Base-by-base conservation (phyloP, 768 basidiomycete species). In the Trametes villosa region DNA sequence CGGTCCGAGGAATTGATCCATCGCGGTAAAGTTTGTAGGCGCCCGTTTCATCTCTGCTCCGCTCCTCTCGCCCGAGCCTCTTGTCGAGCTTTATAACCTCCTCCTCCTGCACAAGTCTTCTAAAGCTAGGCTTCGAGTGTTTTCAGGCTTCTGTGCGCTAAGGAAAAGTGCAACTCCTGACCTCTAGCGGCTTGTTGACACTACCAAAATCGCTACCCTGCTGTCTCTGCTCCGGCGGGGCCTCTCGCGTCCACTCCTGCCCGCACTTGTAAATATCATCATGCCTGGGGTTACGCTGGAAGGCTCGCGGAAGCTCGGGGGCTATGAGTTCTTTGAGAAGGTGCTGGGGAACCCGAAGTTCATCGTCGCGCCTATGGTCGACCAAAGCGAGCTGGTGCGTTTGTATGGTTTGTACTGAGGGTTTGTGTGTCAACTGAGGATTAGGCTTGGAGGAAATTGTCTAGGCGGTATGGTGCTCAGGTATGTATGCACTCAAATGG, bases 281-380 rank as follows among this genome's bases (percentile, higher is more conserved):
- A 63, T 63, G 62, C 57, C 62, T 8, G 62, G 62, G 15, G 33
- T 63, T 42, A 59, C 56, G 47, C 46, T 50, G 8, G 53, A 55
- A 18, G 31, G 7, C 31, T 48, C 44, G 22, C 42, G 47, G 26
- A 91, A 89, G 71, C 76, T 88, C 12, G 75, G 72, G 12, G 95
- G 94, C 2, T 95, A 94, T 68, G 88, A 94, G 4, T 92, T 97
- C 67, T 97, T 94, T 69, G 78, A 78, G 26, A 77, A 86, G 57
- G 83, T 92, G 0, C 79, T 98, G 26, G 89, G 91, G 9, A 88
- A 87, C 68, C 92, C 96, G 9, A 94, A 91, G 74, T 89, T 85
- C 69, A 83, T 98, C 40, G 93, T 98, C 18, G 96, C 94, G 9
- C 97, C 97, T 18, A 99, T 99, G 97, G 97, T 98, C 0, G 97